A percentile compares a stretch with the other conserved stretches of the same genome.
phyloP scores from a whole-genome alignment of 2,329 filamentous ascomycete species.

The Phialophora macrospora region DNA sequence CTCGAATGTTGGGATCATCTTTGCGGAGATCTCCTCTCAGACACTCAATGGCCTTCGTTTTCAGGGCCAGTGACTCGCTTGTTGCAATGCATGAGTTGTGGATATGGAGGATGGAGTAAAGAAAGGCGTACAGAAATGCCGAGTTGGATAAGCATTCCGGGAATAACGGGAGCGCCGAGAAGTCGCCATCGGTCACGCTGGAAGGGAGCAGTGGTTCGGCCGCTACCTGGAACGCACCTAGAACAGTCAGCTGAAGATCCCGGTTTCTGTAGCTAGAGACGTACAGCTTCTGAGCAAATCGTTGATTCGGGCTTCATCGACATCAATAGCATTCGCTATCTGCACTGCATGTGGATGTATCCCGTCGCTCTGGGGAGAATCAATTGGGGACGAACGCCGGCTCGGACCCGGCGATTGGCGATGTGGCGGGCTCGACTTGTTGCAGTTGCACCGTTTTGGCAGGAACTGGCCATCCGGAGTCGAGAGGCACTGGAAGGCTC shows the following conservation, averaged over 20 bases:
- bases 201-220: conserved; percentile 16
- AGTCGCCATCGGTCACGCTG: neutral
- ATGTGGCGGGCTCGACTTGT: neutral
- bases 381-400: neutral
- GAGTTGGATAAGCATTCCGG: conserved; percentile 20
- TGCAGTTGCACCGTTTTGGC: conserved; percentile 3
- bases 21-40: conserved; percentile 18
- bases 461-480: neutral
- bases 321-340: conserved; percentile 12
- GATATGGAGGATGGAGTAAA: conserved; percentile 23
- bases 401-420: conserved; percentile 1
- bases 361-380: neutral
- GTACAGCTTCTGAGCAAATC: conserved; percentile 22
- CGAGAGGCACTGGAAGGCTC: conserved; percentile 15
- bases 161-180: conserved; percentile 18
- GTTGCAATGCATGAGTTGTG: conserved; percentile 12
- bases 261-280: neutral
- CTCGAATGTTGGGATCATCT: conserved; percentile 10
- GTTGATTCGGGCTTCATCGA: conserved; percentile 16
- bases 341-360: conserved; percentile 12
- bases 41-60: conserved; percentile 23
- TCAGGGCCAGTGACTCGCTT: conserved; percentile 21
- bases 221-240: conserved; percentile 24
- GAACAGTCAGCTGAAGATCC: neutral
- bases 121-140: conserved; percentile 22